phyloP scores from a whole-genome alignment of 371 early-diverging fungal genomes.

The Mucor indicus region DNA sequence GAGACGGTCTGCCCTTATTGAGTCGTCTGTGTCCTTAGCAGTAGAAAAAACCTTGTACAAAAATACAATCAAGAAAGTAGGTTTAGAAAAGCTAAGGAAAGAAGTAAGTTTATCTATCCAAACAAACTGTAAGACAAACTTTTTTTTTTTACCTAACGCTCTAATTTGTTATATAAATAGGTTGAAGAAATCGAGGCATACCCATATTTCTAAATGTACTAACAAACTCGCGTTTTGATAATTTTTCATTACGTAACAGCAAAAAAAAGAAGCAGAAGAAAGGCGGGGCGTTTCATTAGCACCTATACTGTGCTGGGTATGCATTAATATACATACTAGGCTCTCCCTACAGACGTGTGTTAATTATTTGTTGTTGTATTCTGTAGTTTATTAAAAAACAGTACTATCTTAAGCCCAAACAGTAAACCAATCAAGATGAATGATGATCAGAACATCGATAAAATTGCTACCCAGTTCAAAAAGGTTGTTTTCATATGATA shows the following conservation, averaged over 20 bases:
- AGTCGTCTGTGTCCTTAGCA: conserved; percentile 9
- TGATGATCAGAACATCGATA: conserved; percentile 7
- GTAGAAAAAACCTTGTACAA: conserved; percentile 7
- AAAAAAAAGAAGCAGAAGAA: conserved; percentile 13
- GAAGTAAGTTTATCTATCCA: conserved; percentile 8
- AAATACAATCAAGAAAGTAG: conserved; percentile 9
- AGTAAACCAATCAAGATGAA: conserved; percentile 10
- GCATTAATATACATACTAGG: conserved; percentile 10
- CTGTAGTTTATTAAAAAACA: conserved; percentile 9
- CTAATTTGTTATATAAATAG: conserved; percentile 13
- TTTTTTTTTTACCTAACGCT: conserved; percentile 9
- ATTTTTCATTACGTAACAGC: conserved; percentile 4
- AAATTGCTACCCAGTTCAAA: conserved; percentile 19
- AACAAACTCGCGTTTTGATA: conserved; percentile 10
- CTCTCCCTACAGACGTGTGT: conserved; percentile 14
- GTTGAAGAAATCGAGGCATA: conserved; percentile 11
- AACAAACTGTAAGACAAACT: conserved; percentile 6
- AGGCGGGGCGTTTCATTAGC: conserved; percentile 5
- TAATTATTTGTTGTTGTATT: conserved; percentile 15
- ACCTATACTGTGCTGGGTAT: conserved; percentile 17
- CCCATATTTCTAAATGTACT: conserved; percentile 7
- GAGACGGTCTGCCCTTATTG: conserved; percentile 13
- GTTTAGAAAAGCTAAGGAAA: conserved; percentile 13
- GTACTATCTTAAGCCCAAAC: conserved; percentile 7
- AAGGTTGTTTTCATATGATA: conserved; percentile 13